Conservation (phyloP, 2,329 filamentous ascomycete species). For the Fusarium abutilonis region DNA sequence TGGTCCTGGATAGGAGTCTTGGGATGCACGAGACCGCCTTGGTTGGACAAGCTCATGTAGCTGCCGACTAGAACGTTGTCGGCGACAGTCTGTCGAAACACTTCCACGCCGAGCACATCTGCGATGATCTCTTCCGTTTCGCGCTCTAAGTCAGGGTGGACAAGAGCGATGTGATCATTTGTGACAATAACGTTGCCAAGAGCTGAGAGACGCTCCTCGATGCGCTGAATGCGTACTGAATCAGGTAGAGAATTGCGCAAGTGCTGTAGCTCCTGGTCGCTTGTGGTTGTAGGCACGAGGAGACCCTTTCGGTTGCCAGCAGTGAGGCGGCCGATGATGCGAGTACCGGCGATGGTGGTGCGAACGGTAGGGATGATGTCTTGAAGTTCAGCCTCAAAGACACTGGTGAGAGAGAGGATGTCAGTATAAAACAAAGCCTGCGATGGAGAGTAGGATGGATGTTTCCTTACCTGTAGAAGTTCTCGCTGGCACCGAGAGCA, state of each 20-base stretch:
- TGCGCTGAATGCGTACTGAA: conserved; percentile 90
- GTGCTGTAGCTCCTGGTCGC: conserved; percentile 98
- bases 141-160: conserved; percentile 95
- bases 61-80: conserved; percentile 96
- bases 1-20: conserved; percentile 98
- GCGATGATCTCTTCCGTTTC: conserved; percentile 99
- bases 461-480: conserved; percentile 85
- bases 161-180: conserved; percentile 96
- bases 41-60: conserved; percentile 97
- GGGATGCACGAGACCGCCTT: conserved; percentile 95
- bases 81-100: conserved; percentile 93
- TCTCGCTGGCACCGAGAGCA: conserved; percentile 93
- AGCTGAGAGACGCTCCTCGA: conserved; percentile 95
- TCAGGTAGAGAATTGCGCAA: conserved; percentile 95
- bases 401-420: conserved; percentile 57
- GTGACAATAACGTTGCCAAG: conserved; percentile 96
- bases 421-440: conserved; percentile 4
- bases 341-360: conserved; percentile 94
- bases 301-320: conserved; percentile 97
- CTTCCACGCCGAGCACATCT: conserved; percentile 88
- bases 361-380: conserved; percentile 97
- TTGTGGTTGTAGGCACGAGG: conserved; percentile 93
- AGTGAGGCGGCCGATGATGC: conserved; percentile 95
- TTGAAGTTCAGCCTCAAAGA: conserved; percentile 97
- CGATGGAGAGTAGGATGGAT: background rate